These are phyloP conservation scores for Raphanus sativus DNA, from an alignment of 345 rosid species.

Conservation along the genomic window DNA sequence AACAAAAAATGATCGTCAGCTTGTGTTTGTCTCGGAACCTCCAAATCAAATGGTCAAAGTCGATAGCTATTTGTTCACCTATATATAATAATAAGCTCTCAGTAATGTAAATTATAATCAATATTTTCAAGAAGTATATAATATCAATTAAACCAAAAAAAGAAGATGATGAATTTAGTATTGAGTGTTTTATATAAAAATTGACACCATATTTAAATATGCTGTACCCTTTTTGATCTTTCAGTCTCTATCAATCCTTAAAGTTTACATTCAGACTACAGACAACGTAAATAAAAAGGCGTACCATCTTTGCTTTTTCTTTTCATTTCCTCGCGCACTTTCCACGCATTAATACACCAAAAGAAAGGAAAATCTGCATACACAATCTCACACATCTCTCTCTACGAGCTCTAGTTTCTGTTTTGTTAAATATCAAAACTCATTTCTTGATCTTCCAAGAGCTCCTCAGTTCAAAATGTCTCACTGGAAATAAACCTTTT, in stretches of 20 bases:
- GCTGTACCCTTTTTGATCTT: constrained; percentile 3
- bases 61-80: background rate
- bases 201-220: constrained; percentile 3
- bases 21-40: constrained; percentile 33
- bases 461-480: constrained; percentile 1
- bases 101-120: background rate
- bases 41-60: constrained; percentile 21
- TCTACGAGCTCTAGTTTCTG: background rate
- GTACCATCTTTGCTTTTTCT: constrained; percentile 37
- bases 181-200: background rate
- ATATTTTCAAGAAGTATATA: background rate
- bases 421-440: background rate
- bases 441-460: constrained; percentile 19
- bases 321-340: constrained; percentile 21
- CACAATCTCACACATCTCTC: constrained; percentile 14
- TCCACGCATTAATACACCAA: constrained; percentile 33
- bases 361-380: background rate
- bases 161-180: background rate
- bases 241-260: constrained; percentile 33
- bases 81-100: background rate
- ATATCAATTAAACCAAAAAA: background rate
- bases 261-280: constrained; percentile 33
- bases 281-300: constrained; percentile 34
- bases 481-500: background rate
- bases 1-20: background rate